A percentile compares a stretch with the other conserved stretches of the same genome.
These are phyloP conservation scores for Kalaharituber pfeilii DNA, from an alignment of 2,329 filamentous ascomycete species.

Conservation along the genomic window DNA sequence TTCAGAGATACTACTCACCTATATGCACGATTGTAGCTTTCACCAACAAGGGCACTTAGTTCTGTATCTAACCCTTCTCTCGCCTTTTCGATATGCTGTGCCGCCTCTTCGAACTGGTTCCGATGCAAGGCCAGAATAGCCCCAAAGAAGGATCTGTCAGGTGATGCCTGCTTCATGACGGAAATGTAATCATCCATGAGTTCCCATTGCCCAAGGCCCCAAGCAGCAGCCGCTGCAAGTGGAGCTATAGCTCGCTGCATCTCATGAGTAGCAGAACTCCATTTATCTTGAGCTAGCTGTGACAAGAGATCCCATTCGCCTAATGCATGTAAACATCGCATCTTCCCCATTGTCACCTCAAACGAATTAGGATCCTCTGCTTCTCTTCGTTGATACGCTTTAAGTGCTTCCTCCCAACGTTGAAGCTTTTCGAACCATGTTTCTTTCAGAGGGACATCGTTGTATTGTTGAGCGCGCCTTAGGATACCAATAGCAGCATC, in stretches of 20 bases:
- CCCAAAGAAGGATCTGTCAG: conserved; percentile 92
- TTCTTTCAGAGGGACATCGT: conserved; percentile 88
- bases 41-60: conserved; percentile 85
- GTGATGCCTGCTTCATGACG: conserved; percentile 84
- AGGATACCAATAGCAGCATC: conserved; percentile 97
- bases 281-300: conserved; percentile 75
- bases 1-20: too few relatives aligned
- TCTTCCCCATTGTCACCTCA: conserved; percentile 97
- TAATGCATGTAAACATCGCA: conserved; percentile 91
- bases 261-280: conserved; percentile 74
- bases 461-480: conserved; percentile 85
- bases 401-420: conserved; percentile 90
- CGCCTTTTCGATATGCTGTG: conserved; percentile 76
- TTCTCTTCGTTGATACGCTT: conserved; percentile 75
- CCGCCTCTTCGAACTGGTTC: conserved; percentile 84
- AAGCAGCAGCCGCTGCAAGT: conserved; percentile 84
- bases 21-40: conserved; percentile 95
- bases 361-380: conserved; percentile 54
- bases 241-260: conserved; percentile 83
- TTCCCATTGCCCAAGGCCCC: conserved; percentile 93
- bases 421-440: conserved; percentile 99
- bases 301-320: conserved; percentile 95
- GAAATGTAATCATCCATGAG: conserved; percentile 94
- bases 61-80: conserved; percentile 90
- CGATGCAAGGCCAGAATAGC: conserved; percentile 88